phyloP scores from a whole-genome alignment of 2,329 filamentous ascomycete genomes.

The Exophiala alcalophila region DNA sequence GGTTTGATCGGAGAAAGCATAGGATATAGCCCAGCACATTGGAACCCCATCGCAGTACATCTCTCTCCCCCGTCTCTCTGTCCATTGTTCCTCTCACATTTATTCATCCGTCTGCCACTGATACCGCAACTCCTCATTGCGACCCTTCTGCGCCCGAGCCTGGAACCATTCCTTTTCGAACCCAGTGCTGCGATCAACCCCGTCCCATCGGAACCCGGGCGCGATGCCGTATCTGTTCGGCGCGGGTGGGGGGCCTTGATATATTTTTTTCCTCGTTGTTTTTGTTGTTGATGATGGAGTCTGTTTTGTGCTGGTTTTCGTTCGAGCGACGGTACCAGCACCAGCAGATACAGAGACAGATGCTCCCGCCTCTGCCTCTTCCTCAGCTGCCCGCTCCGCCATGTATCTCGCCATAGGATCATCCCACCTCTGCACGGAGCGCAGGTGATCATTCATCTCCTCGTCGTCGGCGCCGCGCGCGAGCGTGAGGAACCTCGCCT shows the following conservation, averaged over 20 bases:
- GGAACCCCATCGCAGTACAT: no score
- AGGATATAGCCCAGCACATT: no score
- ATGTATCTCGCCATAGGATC: constrained; percentile 87
- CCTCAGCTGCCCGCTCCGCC: constrained; percentile 48
- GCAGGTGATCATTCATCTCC: constrained; percentile 80
- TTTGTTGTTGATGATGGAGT: constrained; percentile 36
- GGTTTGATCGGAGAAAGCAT: no score
- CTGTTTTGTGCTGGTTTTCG: constrained; percentile 35
- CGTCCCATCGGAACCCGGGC: constrained; percentile 94
- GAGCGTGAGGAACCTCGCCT: constrained; percentile 78
- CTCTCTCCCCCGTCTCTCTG: no score
- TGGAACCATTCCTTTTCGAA: constrained; percentile 94
- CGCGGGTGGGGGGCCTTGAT: constrained; percentile 71
- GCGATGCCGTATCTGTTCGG: constrained; percentile 93
- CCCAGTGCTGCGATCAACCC: constrained; percentile 88
- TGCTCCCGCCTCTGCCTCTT: constrained; percentile 49
- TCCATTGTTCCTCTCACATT: no score
- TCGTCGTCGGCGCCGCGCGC: constrained; percentile 80
- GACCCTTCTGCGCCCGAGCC: constrained; percentile 72
- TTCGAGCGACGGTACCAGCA: no score
- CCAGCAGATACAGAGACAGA: no score
- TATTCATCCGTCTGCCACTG: constrained; percentile 96
- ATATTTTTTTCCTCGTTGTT: constrained; percentile 61
- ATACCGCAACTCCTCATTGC: constrained; percentile 79
- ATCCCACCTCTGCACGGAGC: constrained; percentile 77